These are phyloP conservation scores for Scedosporium apiospermum DNA, from an alignment of 2,329 filamentous ascomycete species.

Conservation along the genomic window DNA sequence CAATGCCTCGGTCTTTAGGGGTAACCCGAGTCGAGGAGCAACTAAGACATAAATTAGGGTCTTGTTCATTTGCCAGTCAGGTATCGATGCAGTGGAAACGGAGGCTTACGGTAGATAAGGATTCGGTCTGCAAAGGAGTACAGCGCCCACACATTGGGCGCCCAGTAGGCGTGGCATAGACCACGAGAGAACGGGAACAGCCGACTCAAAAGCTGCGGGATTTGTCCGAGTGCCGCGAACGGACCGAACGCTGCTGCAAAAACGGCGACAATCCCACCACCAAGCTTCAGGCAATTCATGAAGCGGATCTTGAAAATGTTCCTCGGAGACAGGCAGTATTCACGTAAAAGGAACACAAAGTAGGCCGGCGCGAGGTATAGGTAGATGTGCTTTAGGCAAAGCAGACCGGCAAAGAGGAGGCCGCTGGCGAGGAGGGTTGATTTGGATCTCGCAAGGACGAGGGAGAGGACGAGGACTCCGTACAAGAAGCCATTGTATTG, in stretches of 20 bases:
- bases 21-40: conserved; percentile 69
- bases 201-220: conserved; percentile 72
- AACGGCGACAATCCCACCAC: conserved; percentile 58
- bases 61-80: conserved; percentile 8
- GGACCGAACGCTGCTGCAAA: conserved; percentile 82
- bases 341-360: conserved; percentile 84
- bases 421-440: conserved; percentile 71
- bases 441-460: conserved; percentile 69
- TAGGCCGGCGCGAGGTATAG: conserved; percentile 93
- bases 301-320: conserved; percentile 69
- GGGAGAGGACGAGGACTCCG: conserved; percentile 75
- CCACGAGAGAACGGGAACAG: conserved; percentile 92
- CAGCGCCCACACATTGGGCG: conserved; percentile 91
- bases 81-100: neutral
- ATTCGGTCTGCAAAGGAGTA: conserved; percentile 86
- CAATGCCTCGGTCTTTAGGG: conserved; percentile 64
- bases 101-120: conserved; percentile 63
- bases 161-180: conserved; percentile 96
- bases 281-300: conserved; percentile 75
- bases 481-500: conserved; percentile 99
- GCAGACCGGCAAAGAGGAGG: conserved; percentile 69
- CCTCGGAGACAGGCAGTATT: conserved; percentile 74
- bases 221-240: conserved; percentile 71
- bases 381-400: conserved; percentile 98
- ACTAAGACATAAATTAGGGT: conserved; percentile 36